Base-by-base conservation (phyloP, 768 basidiomycete species). In the Lactarius trivialis region DNA sequence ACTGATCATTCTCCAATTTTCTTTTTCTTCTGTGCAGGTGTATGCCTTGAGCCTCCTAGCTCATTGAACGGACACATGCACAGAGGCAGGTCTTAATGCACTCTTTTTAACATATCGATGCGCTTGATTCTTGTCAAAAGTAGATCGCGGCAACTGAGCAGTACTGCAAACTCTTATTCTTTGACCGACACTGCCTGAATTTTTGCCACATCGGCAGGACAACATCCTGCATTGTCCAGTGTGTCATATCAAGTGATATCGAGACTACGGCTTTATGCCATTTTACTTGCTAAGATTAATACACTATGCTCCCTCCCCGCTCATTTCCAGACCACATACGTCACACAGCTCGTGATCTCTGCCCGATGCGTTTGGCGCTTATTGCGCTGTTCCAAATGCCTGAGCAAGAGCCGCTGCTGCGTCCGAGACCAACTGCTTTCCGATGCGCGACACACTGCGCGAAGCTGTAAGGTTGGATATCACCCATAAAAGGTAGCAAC, bases 401-500 rank as follows among this genome's bases (percentile, higher is more conserved):
- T 72, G 72, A 49, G 60, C 67, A 68, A 77, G 63, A 7, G 74
- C 75, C 14, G 49, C 61, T 6, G 71, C 74, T n/a, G 77, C 76
- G 60, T 77, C 75, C 41, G 72, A 67, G 34, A 77, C 72, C 26
- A 77, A 66, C 56, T 75, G 72, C 33, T 69, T 73, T 24, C 76
- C 76, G n/a, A 76, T 68, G 54, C 66, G 68, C 30, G 73, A 60
- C 36, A 64, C 69, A 5, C 73, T 65, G 54, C 43, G 56, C 60
- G 55, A 56, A 64, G 58, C 19, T 56, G 63, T 72, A 64, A 58
- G 58, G 37, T 33, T 2, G 48, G 36, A 49, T 28, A 60, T 41
- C 54, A 50, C 58, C 58, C 54, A 56, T 56, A 54, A 50, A 64
- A 32, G 15, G 15, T 37, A 60, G 26, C 54, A 9, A 54, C 70